Evolutionary conservation across 306 rosid genomes (phyloP).

Genomic region (Carpinus viminea): DNA sequence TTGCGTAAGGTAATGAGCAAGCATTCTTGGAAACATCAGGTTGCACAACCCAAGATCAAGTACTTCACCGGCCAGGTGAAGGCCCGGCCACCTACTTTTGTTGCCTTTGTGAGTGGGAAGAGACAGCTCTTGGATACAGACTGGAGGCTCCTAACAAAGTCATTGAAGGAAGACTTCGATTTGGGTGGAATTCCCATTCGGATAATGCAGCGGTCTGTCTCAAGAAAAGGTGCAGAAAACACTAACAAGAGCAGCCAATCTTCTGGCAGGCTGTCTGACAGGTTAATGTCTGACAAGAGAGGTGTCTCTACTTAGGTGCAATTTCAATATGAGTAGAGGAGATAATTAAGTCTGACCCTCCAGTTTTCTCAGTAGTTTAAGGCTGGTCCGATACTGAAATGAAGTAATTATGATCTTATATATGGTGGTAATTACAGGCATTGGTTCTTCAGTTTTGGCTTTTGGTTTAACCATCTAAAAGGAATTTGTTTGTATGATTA

Average conservation of each 20-base stretch:
- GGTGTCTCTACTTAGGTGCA: slow-evolving; percentile 1
- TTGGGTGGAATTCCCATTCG: slow-evolving; percentile 95
- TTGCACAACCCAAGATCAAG: slow-evolving; percentile 83
- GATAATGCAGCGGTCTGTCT: slow-evolving; percentile 67
- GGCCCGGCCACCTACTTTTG: slow-evolving; percentile 92
- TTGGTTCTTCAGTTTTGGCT: background rate
- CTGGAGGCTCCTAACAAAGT: slow-evolving; percentile 70
- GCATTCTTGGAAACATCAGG: slow-evolving; percentile 98
- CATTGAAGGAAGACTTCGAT: slow-evolving; percentile 93
- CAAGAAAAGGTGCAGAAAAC: slow-evolving; percentile 40
- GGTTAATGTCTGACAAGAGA: slow-evolving; percentile 71
- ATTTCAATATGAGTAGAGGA: background rate
- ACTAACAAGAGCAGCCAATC: slow-evolving; percentile 43
- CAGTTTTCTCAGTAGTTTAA: too few species aligned
- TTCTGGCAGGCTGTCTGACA: slow-evolving; percentile 36
- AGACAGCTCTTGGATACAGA: slow-evolving; percentile 68
- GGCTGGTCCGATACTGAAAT: background rate
- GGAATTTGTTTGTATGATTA: background rate
- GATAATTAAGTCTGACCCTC: background rate
- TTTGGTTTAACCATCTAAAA: background rate
- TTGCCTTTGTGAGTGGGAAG: slow-evolving; percentile 86
- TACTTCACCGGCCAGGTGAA: slow-evolving; percentile 97
- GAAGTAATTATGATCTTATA: background rate
- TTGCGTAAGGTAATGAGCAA: slow-evolving; percentile 92
- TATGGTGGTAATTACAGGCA: background rate